Base-by-base conservation (phyloP, 441 rosid species). In the Syzygium syzygioides region DNA sequence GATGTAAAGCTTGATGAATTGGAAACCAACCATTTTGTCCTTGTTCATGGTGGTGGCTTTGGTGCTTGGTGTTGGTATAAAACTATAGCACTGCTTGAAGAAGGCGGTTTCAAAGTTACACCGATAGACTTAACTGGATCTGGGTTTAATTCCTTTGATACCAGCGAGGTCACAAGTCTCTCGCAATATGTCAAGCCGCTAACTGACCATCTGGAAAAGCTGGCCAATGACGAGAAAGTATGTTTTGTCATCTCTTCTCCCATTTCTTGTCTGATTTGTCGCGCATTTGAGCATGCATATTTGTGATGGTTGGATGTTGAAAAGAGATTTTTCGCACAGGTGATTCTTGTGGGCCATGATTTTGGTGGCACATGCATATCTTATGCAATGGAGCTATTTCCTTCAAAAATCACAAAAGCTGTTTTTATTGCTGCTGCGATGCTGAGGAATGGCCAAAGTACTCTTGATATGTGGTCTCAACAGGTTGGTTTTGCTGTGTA, bases 41-140 rank as follows among this genome's bases (percentile, higher is more conserved):
- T 96, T 89, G 96, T 96, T 80, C 99, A 98, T 91, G 99, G 99
- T 79, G 99, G 99, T 83, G 99, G 98, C 79, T 98, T 95, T 90
- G 99, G 99, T 32, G 99, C 99, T 85, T 98, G 99, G 99, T 96
- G 99, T 91, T 98, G 99, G 99, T 96, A 98, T 91, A 98, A 96
- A 93, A 94, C 98, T 60, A 96, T 98, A 86, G 97, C 99, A 80
- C 97, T 96, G 90, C 95, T 98, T 48, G 98, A 98, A 91, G 99
- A 96, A 91, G 92, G 92, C 52, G 98, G 98, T 90, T 95, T 94
- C 93, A 95, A 89, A 94, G 99, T 96, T 87, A 95, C 97, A 28
- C 98, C 99, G 45, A 57, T 98, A 86, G 98, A 98, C 90, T 94
- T 98, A 92, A 94, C 97, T 62, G 99, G 99, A 90, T 95, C 98